phyloP scores from a whole-genome alignment of 2,329 filamentous ascomycete species.

The Ploettnerulaceae sp. region DNA sequence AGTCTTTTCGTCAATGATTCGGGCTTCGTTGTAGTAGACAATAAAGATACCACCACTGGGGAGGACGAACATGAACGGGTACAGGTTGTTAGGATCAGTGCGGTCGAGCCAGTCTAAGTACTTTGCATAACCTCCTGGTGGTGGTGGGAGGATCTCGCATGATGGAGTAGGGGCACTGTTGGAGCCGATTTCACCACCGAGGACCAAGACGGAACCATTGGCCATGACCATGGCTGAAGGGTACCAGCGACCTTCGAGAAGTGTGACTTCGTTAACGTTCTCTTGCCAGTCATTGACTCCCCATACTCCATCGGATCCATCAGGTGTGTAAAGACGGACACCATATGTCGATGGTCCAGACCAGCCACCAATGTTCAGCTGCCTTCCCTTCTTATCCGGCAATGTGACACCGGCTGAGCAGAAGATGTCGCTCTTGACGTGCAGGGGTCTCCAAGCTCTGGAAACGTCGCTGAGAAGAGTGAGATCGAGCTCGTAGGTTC shows the following conservation, averaged over 20 bases:
- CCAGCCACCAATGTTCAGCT: slow-evolving; percentile 64
- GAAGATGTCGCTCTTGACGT: slow-evolving; percentile 62
- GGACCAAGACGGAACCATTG: slow-evolving; percentile 60
- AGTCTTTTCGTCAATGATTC: slow-evolving; percentile 57
- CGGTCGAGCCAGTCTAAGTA: slow-evolving; percentile 57
- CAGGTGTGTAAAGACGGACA: slow-evolving; percentile 56
- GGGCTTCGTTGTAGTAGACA: slow-evolving; percentile 62
- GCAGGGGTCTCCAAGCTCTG: slow-evolving; percentile 55
- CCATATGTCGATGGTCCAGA: slow-evolving; percentile 56
- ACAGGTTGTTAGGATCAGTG: slow-evolving; percentile 64
- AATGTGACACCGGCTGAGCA: slow-evolving; percentile 60
- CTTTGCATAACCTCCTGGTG: slow-evolving; percentile 44
- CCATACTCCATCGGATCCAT: slow-evolving; percentile 51
- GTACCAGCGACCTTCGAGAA: slow-evolving; percentile 61
- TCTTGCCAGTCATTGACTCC: slow-evolving; percentile 62
- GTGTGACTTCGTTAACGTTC: slow-evolving; percentile 46
- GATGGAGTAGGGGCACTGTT: slow-evolving; percentile 57
- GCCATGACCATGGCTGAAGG: slow-evolving; percentile 59
- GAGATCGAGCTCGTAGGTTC: slow-evolving; percentile 61
- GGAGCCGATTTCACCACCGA: slow-evolving; percentile 60
- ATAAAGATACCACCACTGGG: slow-evolving; percentile 61
- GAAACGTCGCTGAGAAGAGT: slow-evolving; percentile 47
- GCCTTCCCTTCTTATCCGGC: slow-evolving; percentile 59
- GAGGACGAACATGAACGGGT: slow-evolving; percentile 58
- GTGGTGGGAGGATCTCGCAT: slow-evolving; percentile 55